Evolutionary conservation across 2,329 filamentous ascomycete genomes (phyloP), one percentile per base, ranked within the genome.

Genomic region (Stemphylium vesicarium): DNA sequence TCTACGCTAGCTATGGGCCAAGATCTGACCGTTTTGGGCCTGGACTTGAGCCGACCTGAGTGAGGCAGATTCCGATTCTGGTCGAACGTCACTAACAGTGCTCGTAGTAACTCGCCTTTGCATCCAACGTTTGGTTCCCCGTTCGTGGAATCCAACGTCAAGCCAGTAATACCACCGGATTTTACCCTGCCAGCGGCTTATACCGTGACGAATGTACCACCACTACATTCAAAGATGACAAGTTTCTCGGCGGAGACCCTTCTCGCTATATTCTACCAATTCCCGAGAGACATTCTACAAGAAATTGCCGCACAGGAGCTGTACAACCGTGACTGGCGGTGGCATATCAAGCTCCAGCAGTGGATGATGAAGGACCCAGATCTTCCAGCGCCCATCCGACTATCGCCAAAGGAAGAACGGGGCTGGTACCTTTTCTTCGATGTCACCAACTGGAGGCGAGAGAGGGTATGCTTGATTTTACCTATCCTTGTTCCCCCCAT

Each of bases 211-310:
- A 89, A 89, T 64, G 85, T 89, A 10, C 86, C 87, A 45, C 81
- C 84, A 7, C 76, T 88, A 16, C 80, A 84, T 50, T 78, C 79
- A 42, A 84, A 85, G 54, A 83, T 87, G 61, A 75, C 79, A 3
- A 82, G 82, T 50, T 87, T 87, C 71, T 82, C 80, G 37, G 81
- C 85, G 60, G 87, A 89, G 69, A 89, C 87, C 0, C 78, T 89
- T 4, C 87, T 89, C 69, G 86, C 85, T 68, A 87, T 89, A 56
- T 89, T 89, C 79, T 89, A 88, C 75, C 86, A 85, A 59, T 84
- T 85, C 77, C 85, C 86, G 12, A 79, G 84, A 54, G 86, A 88
- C 65, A 81, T 88, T 50, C 79, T 86, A 70, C 87, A 89, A 68
- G 87, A 89, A 67, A 77, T 87, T 40, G 86, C 86, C 5, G 86